Base-by-base conservation (phyloP, 2,329 filamentous ascomycete species). In the Alternaria burnsii region DNA sequence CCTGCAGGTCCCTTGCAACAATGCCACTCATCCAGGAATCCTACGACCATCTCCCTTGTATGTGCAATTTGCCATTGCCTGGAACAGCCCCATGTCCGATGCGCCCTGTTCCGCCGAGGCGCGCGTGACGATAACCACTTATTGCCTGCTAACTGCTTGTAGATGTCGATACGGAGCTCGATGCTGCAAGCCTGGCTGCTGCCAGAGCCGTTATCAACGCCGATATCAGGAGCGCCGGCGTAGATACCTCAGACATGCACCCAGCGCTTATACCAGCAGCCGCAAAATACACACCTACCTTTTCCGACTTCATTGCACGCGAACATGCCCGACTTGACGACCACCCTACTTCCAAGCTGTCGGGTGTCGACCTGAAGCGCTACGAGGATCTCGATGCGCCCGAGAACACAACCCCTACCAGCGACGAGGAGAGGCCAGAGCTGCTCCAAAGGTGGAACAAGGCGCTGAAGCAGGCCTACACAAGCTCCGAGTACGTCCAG, bases 21-120 rank as follows among this genome's bases (percentile, higher is more conserved):
- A 91, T 92, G 89, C 86, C 90, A 63, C 83, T 90, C 61, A 88
- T 89, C 63, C 86, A 86, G 65, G 86, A 87, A 76, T 86, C 89
- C 63, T 90, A 93, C 80, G 91, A 95, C 76, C 92, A 91, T 22
- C 88, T 96, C 22, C 91, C 92, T 50, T 94, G 91, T 93, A 86
- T 68, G 87, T 72, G 26, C 34, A 61, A 62, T 67, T 41, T 68
- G 30, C 46, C 18, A 14, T 30, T 42, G 38, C 58, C 60, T 24
- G 42, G 61, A 62, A 50, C 73, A 84, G 88, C 62, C 88, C 91
- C 80, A 90, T 92, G 73, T 91, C 90, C 43, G 68, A 61, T 56
- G 61, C 63, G 59, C 63, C 46, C 46, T 16, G 44, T 51, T 18
- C 18, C 36, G 55, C 22, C 32, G 16, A 52, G 44, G 40, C 41